Base-by-base conservation (phyloP, 768 basidiomycete genomes). In the Termitomyces sp. region DNA sequence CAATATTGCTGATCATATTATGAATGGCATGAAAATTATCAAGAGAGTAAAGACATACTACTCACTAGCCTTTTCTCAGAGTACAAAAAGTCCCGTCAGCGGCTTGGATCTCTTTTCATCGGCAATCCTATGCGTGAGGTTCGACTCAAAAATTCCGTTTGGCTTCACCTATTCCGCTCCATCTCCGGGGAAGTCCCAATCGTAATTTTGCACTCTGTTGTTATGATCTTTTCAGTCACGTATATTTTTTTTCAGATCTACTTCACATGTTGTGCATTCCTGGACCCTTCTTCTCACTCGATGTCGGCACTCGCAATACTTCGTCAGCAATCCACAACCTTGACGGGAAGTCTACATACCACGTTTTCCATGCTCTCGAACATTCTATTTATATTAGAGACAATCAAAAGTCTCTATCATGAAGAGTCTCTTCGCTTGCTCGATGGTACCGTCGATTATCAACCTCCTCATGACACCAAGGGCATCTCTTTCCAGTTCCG, bases 261-360 rank as follows among this genome's bases (percentile, higher is more conserved):
- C 46, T 77, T 71, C 54, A 73, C 72, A 2, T 42, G 68, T 12
- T 61, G 65, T 29, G 71, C 71, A 0, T 52, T 74, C 4, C 46
- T 71, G 4, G 61, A 66, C 32, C 76, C 75, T 2, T 46, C 64
- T 1, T 63, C 67, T 22, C 71, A 74, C 47, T 72, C 75, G 1
- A 46, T 79, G n/a, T 66, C 74, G 0, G 66, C 72, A 2, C 68
- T 78, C 20, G 75, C 75, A 1, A 73, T 74, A 46, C 66, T 78
- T 10, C 76, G 76, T 36, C 70, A 74, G 46, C 73, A 74, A 1
- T 71, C 74, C 1, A 31, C 59, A 1, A 58, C 63, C 20, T 56
- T 77, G 6, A 62, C 66, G 9, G 61, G 49, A 42, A 67, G 70
- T 0, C 8, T 75, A 3, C 22, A 56, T 1, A 49, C 18, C 3